phyloP scores from a whole-genome alignment of 169 alveolate species.

The Blepharisma undulans region DNA sequence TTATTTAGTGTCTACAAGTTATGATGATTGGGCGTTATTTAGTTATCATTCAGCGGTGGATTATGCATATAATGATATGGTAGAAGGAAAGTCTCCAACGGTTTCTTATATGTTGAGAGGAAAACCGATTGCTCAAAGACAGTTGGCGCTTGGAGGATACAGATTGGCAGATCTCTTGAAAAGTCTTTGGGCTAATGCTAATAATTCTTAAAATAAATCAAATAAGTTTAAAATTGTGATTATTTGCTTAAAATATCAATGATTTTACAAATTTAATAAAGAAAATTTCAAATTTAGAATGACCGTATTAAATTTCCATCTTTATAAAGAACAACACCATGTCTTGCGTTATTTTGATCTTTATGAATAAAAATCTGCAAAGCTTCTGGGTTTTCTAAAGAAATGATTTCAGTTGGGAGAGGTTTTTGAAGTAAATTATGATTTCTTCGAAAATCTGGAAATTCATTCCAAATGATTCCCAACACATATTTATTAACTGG shows the following conservation, averaged over 20 bases:
- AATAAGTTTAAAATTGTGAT: too few relatives aligned
- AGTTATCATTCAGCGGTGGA: slow-evolving; percentile 9
- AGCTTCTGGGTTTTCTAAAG: not conserved
- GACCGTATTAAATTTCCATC: not conserved
- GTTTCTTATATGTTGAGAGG: not conserved
- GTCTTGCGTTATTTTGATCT: not conserved
- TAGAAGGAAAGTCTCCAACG: not conserved
- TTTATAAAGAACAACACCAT: not conserved
- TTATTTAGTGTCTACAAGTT: not conserved
- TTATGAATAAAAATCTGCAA: not conserved
- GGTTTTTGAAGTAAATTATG: not conserved
- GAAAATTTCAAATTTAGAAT: not conserved
- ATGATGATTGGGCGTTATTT: not conserved
- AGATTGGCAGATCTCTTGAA: slow-evolving; percentile 26
- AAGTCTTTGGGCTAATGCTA: not conserved
- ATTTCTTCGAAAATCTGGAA: not conserved
- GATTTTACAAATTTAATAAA: too few relatives aligned
- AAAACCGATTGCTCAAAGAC: not conserved
- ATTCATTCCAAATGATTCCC: not conserved
- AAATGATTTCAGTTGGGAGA: not conserved
- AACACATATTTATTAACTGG: not conserved
- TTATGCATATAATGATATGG: slow-evolving; percentile 6
- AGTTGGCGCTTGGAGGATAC: slow-evolving; percentile 35
- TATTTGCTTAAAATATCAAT: too few relatives aligned
- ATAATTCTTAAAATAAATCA: not conserved